Evolutionary conservation across 2,329 filamentous ascomycete species (phyloP).

Genomic region (Didymella sp.): DNA sequence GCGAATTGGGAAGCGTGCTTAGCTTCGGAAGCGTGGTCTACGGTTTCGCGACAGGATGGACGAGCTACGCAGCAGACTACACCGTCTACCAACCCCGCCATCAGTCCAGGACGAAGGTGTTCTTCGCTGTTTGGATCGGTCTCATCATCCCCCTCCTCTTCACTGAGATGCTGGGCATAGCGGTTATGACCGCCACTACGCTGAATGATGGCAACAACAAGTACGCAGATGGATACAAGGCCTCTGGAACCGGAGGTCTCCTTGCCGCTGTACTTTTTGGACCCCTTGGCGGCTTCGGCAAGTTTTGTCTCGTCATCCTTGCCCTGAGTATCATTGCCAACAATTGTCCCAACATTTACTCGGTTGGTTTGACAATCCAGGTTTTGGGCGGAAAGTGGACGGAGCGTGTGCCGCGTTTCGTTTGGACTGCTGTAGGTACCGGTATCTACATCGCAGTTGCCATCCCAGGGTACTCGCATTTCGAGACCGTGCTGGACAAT

Average conservation of each 20-base stretch:
- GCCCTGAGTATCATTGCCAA: constrained; percentile 72
- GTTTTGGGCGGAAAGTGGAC: constrained; percentile 64
- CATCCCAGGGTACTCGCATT: constrained; percentile 72
- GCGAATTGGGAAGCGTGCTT: constrained; percentile 68
- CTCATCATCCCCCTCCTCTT: constrained; percentile 76
- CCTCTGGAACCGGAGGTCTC: constrained; percentile 70
- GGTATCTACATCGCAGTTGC: constrained; percentile 71
- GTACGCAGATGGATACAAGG: constrained; percentile 63
- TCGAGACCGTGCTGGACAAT: constrained; percentile 70
- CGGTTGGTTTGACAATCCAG: constrained; percentile 70
- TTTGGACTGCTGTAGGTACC: constrained; percentile 70
- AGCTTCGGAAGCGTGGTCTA: constrained; percentile 72
- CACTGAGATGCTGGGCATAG: constrained; percentile 75
- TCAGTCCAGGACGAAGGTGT: constrained; percentile 67
- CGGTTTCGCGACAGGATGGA: constrained; percentile 76
- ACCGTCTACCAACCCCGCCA: constrained; percentile 76
- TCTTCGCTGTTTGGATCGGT: constrained; percentile 72
- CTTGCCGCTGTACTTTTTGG: constrained; percentile 70
- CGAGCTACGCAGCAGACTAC: constrained; percentile 77
- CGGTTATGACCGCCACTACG: constrained; percentile 69
- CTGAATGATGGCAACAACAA: constrained; percentile 61
- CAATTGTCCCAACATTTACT: constrained; percentile 75
- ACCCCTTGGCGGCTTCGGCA: constrained; percentile 70
- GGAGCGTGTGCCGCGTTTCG: constrained; percentile 68
- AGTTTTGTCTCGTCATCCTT: constrained; percentile 73